phyloP scores from a whole-genome alignment of 768 basidiomycete genomes.

The Trametes gibbosa region DNA sequence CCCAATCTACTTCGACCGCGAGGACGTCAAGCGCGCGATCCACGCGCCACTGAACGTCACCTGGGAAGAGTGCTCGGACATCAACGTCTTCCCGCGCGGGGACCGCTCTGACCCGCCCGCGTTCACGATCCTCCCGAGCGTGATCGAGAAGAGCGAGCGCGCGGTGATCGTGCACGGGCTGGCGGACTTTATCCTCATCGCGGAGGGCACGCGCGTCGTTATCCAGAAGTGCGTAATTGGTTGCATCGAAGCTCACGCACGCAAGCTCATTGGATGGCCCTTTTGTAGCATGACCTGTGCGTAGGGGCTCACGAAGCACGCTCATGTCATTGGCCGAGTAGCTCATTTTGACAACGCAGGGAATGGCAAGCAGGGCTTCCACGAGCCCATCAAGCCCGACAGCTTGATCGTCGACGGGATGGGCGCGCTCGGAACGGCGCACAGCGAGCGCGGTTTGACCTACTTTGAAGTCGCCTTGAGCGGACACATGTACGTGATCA shows the following conservation, averaged over 20 bases:
- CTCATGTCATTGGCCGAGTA: too few species aligned
- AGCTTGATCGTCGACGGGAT: constrained; percentile 71
- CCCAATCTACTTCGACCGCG: constrained; percentile 68
- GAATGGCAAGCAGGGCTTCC: constrained; percentile 72
- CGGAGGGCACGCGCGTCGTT: constrained; percentile 51
- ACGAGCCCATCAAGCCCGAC: constrained; percentile 60
- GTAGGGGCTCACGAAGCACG: too few species aligned
- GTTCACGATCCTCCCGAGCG: constrained; percentile 65
- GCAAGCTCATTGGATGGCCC: too few species aligned
- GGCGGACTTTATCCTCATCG: constrained; percentile 70
- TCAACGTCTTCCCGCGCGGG: constrained; percentile 53
- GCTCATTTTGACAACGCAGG: constrained; percentile 43
- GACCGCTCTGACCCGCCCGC: constrained; percentile 62
- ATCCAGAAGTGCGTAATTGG: constrained; percentile 35
- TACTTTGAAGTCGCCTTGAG: constrained; percentile 65
- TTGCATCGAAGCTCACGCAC: not conserved
- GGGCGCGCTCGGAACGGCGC: constrained; percentile 62
- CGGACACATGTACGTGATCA: constrained; percentile 61
- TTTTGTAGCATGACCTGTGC: constrained; percentile 7
- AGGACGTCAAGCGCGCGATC: constrained; percentile 66
- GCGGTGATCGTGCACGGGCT: constrained; percentile 71
- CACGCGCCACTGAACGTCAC: constrained; percentile 61
- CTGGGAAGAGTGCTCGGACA: constrained; percentile 64
- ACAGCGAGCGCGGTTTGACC: constrained; percentile 65
- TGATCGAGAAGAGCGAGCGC: constrained; percentile 72